Evolutionary conservation across 2,329 filamentous ascomycete species (phyloP), one percentile per base, ranked within the genome.

Genomic region (Neonectria sp.): DNA sequence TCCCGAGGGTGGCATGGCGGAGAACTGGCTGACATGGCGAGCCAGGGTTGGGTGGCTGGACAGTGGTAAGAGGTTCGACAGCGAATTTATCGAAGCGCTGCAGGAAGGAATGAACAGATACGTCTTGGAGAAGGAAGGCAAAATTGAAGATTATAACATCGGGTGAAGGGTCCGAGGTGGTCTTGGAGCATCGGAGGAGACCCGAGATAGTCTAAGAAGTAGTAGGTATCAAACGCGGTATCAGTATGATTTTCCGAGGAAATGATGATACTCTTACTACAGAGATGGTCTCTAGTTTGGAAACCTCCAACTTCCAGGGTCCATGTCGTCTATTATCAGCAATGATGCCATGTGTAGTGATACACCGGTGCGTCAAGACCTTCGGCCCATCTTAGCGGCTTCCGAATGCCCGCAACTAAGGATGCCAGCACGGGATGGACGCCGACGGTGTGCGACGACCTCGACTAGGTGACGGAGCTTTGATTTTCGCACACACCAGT

Each of bases 11-110:
- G 70, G 78, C 3, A 78, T 82, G 75, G 83, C 83, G 0, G 80
- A 84, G 68, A 76, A 79, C 8, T 86, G 85, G 85, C 65, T 87
- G 21, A 82, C 79, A 1, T 87, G 85, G 85, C 76, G 82, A 58
- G 79, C 82, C 24, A 75, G 77, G 63, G 33, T 82, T 11, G 79
- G 75, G 1, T 81, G 75, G 72, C 59, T 68, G 7, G 76, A 79
- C 8, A 78, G 74, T 31, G 84, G 83, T 3, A 77, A 72, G 65
- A 65, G 60, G 25, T 86, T 77, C 59, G 83, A 86, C 55, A 29
- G 60, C 1, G 72, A 68, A 2, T 83, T 86, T 68, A 62, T 70
- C 1, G 75, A 81, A 63, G 76, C 76, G 1, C 37, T 86, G 60
- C 67, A 74, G 40, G 70, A 79, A 21, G 84, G 84, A 0, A 78